Conservation (phyloP, 106 monocot genomes). For the Dioscorea alata region DNA sequence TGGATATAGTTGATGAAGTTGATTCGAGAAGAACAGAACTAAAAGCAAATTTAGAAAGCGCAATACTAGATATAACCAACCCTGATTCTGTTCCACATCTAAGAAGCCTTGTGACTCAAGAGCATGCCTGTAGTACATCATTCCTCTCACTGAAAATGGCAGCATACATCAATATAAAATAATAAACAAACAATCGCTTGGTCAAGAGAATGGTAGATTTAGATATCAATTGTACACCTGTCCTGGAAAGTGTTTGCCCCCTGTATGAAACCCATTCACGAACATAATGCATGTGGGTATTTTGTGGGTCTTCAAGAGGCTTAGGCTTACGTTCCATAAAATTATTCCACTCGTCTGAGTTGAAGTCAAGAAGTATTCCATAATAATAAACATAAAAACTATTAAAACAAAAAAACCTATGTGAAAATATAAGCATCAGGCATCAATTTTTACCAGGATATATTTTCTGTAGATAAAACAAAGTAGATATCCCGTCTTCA, state of each 20-base stretch:
- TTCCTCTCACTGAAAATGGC: conserved; percentile 74
- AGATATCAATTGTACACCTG: conserved; percentile 34
- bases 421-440: background rate
- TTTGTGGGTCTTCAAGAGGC: conserved; percentile 20
- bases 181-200: background rate
- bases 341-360: conserved; percentile 86
- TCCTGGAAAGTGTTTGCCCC: conserved; percentile 86
- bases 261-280: conserved; percentile 84
- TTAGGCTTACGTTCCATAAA: conserved; percentile 56
- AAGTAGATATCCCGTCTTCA: conserved; percentile 90
- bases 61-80: conserved; percentile 35
- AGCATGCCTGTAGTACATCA: conserved; percentile 93
- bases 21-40: background rate
- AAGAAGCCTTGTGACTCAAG: conserved; percentile 67
- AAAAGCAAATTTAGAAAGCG: background rate
- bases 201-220: background rate
- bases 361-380: background rate
- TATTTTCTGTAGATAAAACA: conserved; percentile 83
- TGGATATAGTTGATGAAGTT: too few species aligned
- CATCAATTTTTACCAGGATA: conserved; percentile 63
- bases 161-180: background rate
- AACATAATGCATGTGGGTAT: conserved; percentile 34
- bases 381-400: background rate
- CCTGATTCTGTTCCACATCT: conserved; percentile 60
- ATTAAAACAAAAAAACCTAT: background rate